Percentiles rank a stretch among this genome's conserved stretches.
phyloP scores from a whole-genome alignment of 352 stramenopile species.

The Phytophthora aleatoria region DNA sequence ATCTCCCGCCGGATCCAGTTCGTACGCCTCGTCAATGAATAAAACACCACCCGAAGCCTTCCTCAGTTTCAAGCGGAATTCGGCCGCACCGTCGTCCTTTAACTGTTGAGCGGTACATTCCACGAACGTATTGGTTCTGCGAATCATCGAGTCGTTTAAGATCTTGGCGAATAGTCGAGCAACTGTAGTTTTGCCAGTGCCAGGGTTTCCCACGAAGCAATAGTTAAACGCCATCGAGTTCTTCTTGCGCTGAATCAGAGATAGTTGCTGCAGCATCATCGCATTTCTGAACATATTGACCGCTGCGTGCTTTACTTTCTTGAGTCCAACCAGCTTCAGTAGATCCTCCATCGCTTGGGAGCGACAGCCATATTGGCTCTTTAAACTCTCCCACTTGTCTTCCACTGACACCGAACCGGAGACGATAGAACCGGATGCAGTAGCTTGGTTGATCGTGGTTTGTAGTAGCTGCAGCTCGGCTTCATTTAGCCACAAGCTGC shows the following conservation, averaged over 20 bases:
- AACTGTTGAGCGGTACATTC: constrained; percentile 69
- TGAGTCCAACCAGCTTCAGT: constrained; percentile 82
- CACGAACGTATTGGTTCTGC: constrained; percentile 42
- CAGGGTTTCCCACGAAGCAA: constrained; percentile 77
- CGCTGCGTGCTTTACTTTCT: constrained; percentile 78
- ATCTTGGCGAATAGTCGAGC: constrained; percentile 83
- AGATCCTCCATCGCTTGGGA: constrained; percentile 86
- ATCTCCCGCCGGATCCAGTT: constrained; percentile 82
- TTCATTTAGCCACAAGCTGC: constrained; percentile 43
- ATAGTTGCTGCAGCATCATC: constrained; percentile 62
- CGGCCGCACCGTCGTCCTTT: constrained; percentile 67
- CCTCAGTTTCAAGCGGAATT: constrained; percentile 82
- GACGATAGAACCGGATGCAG: not conserved
- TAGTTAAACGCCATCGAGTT: constrained; percentile 76
- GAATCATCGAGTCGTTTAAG: constrained; percentile 76
- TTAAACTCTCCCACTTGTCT: constrained; percentile 71
- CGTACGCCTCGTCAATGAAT: constrained; percentile 95
- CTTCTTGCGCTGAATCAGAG: constrained; percentile 61
- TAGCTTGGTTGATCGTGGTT: not conserved
- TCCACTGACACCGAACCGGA: constrained; percentile 19
- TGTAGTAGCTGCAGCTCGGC: constrained; percentile 32
- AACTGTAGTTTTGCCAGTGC: constrained; percentile 83
- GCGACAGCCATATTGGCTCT: constrained; percentile 43
- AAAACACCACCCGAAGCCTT: constrained; percentile 81
- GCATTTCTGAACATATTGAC: constrained; percentile 79